Conservation (phyloP, 1,139 yeast species). For the Sugiyamaella grinbergsii region DNA sequence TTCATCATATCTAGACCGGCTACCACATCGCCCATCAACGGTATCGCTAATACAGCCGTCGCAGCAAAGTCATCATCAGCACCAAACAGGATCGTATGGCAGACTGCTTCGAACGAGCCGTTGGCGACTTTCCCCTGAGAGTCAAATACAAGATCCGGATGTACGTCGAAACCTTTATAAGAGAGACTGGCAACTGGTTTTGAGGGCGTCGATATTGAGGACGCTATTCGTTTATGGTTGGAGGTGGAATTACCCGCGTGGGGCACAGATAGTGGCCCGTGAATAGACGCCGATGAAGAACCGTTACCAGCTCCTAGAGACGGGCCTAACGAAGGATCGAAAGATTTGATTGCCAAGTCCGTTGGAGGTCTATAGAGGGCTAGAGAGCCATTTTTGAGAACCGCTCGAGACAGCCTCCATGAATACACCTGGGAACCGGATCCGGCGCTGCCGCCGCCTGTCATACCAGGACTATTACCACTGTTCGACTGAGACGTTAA, state of each 20-base stretch:
- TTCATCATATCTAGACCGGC: constrained; percentile 53
- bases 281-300: constrained; percentile 4
- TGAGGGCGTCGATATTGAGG: constrained; percentile 17
- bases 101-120: constrained; percentile 67
- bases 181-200: constrained; percentile 13
- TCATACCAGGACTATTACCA: background rate
- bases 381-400: constrained; percentile 38
- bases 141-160: constrained; percentile 68
- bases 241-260: background rate
- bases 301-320: too few species aligned
- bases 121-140: constrained; percentile 49
- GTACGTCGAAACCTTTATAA: constrained; percentile 48
- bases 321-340: constrained; percentile 33
- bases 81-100: constrained; percentile 70
- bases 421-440: constrained; percentile 13
- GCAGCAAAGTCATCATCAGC: constrained; percentile 46
- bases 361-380: constrained; percentile 40
- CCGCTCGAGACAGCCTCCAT: constrained; percentile 41
- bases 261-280: background rate
- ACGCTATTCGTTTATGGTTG: constrained; percentile 23
- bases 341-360: constrained; percentile 35
- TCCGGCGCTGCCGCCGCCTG: background rate
- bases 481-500: background rate
- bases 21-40: constrained; percentile 64
- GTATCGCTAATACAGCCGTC: constrained; percentile 59